Base-by-base conservation (phyloP, 257 asterid species). In the Solanum chilense region DNA sequence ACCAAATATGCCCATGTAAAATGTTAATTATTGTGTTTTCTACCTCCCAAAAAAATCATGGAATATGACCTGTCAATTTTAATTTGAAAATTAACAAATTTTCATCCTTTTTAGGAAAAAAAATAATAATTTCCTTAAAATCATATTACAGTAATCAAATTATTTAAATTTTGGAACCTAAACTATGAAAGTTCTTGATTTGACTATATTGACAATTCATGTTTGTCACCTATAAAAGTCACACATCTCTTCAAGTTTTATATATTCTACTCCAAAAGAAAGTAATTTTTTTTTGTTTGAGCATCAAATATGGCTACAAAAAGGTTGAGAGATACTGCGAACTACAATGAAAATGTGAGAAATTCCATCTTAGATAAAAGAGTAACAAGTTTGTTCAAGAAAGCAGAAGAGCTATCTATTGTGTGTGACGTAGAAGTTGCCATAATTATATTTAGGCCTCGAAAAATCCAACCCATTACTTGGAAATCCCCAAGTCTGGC, bases 241-340 rank as follows among this genome's bases (percentile, higher is more conserved):
- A 15, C 76, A 15, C n/a, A 69, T 3, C n/a, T 29, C n/a, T 69
- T 69, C 76, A 15, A 69, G 42, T 31, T 69, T 27, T 31, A 69
- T 69, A 31, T 31, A 31, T 15, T 69, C 76, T 69, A 69, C 6
- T 31, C 42, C 42, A 14, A 31, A 69, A 31, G 12, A 20, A 69
- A 69, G 76, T 29, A 37, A 5, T 7, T 69, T 69, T 20, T 7
- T 69, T 68, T 69, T 69, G n/a, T n/a, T n/a, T n/a, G n/a, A 69
- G 42, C 16, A 31, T 29, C 23, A 81, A 87, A 64, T 86, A 93
- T 91, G 93, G 90, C 91, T 25, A 84, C 90, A 25, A 90, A 82
- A 64, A 87, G 77, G 78, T 86, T 87, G 41, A 90, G 87, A 39
- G 86, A 87, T 45, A 16, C 74, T 49, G 88, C 78, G 69, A 89